Base-by-base conservation (phyloP, 1,284 basidiomycete species). In the Cutaneotrichosporon sp. region DNA sequence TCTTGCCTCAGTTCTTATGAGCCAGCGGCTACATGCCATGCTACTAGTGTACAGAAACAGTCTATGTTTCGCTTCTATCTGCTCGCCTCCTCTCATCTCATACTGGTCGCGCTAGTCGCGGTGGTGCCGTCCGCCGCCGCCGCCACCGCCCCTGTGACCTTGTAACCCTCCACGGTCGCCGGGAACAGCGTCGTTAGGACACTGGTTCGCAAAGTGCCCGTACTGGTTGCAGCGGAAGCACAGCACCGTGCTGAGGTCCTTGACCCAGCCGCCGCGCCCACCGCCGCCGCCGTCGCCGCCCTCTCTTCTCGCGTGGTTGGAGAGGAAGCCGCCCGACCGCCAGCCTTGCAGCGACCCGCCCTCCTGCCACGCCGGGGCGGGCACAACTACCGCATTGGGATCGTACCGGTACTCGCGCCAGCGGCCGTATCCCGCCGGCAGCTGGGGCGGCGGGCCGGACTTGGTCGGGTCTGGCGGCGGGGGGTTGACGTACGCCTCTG, bases 151-250 rank as follows among this genome's bases (percentile, higher is more conserved):
- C 4, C 1, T 16, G 3, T 16, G 16, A 2, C 47, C 47, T 2
- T 50, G 51, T 53, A 77, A 60, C 1, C 78, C 78, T 20, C 78
- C 78, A 57, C 78, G 67, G 63, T 80, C 78, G 1, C 78, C 78
- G 3, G 78, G 77, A 8, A 76, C 72, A 25, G 75, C 75, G 47
- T 69, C 62, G 80, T 93, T 91, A 60, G 89, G 85, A 79, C 93
- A 95, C 69, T 90, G 87, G 75, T 95, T 95, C n/a, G 93, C 93
- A 74, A 95, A 95, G 76, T 97, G 93, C 1, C 93, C 93, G 71
- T 89, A 88, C 79, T 92, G 89, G 54, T 69, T 69, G 24, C 70
- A 70, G 50, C 55, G 60, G 83, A 94, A 95, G 76, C 92, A 95
- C 43, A 91, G 80, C 10, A 95, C 90, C 43, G 92, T 90, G 62